phyloP scores from a whole-genome alignment of 257 asterid genomes.

The Galeopsis tetrahit region DNA sequence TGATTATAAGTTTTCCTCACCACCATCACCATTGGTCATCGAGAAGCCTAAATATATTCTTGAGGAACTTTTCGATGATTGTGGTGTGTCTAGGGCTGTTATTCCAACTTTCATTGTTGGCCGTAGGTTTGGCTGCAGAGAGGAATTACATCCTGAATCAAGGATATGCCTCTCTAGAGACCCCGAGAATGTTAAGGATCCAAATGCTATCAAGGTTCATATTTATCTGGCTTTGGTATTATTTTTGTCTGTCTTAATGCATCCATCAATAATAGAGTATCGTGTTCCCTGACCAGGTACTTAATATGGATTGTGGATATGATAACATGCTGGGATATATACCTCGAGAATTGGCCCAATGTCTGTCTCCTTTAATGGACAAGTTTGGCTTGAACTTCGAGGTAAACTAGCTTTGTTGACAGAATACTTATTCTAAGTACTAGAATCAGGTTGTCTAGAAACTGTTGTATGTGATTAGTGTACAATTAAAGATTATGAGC shows the following conservation, averaged over 20 bases:
- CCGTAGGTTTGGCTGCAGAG: slow-evolving; percentile 64
- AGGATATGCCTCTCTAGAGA: slow-evolving; percentile 74
- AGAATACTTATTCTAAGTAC: neutral
- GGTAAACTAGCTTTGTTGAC: slow-evolving; percentile 47
- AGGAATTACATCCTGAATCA: slow-evolving; percentile 51
- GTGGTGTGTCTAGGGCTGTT: slow-evolving; percentile 44
- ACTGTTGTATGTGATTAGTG: neutral
- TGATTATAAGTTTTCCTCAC: slow-evolving; percentile 32
- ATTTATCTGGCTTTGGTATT: slow-evolving; percentile 25
- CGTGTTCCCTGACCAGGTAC: slow-evolving; percentile 59
- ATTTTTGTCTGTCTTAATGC: slow-evolving; percentile 13
- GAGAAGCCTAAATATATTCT: slow-evolving; percentile 37
- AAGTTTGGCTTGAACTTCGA: slow-evolving; percentile 65
- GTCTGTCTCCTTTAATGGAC: slow-evolving; percentile 79
- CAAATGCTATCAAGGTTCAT: slow-evolving; percentile 83
- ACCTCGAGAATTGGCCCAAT: slow-evolving; percentile 79
- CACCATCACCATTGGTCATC: slow-evolving; percentile 34
- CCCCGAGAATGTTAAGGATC: slow-evolving; percentile 72
- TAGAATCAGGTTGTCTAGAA: slow-evolving; percentile 1
- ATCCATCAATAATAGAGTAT: slow-evolving; percentile 13
- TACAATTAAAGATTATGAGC: slow-evolving; percentile 7
- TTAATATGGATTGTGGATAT: slow-evolving; percentile 53
- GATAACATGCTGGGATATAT: slow-evolving; percentile 73
- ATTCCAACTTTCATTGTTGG: slow-evolving; percentile 83
- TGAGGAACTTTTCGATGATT: slow-evolving; percentile 40